Evolutionary conservation across 2,329 filamentous ascomycete genomes (phyloP).

Genomic region (Chaetomium sp.): DNA sequence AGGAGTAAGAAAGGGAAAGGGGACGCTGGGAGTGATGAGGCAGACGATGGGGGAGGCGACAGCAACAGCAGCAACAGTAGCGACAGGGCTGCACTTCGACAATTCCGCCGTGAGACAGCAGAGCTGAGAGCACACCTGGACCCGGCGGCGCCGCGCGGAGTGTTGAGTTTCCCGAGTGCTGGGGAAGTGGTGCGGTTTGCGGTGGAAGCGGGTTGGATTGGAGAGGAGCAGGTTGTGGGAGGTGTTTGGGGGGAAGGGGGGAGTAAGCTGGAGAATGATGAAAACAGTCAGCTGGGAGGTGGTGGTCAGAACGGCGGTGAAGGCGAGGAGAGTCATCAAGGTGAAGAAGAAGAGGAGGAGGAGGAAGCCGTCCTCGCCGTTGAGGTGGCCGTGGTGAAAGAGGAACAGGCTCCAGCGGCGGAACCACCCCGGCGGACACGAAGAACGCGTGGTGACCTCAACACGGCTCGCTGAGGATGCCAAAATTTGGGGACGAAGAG

Average conservation of each 20-base stretch:
- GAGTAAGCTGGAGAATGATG: not conserved
- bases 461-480: too few relatives aligned
- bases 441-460: too few relatives aligned
- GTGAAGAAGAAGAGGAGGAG: too few relatives aligned
- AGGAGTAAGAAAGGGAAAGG: too few relatives aligned
- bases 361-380: too few relatives aligned
- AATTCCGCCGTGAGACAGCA: constrained; percentile 42
- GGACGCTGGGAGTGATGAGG: too few relatives aligned
- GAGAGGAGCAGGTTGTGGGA: constrained; percentile 41
- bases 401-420: too few relatives aligned
- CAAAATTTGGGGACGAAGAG: too few relatives aligned
- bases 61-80: constrained; percentile 30
- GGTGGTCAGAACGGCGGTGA: not conserved
- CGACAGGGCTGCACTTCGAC: constrained; percentile 37
- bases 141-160: constrained; percentile 40
- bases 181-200: constrained; percentile 52
- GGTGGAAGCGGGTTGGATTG: constrained; percentile 52
- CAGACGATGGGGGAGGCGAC: too few relatives aligned
- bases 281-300: not conserved
- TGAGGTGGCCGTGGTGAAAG: too few relatives aligned
- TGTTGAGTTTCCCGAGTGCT: constrained; percentile 48
- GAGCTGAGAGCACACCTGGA: constrained; percentile 51
- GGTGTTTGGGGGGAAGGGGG: constrained; percentile 8
- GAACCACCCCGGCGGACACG: too few relatives aligned
- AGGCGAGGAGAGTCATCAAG: too few relatives aligned